phyloP scores from a whole-genome alignment of 1,139 yeast genomes.

The Komagataea norvegica region DNA sequence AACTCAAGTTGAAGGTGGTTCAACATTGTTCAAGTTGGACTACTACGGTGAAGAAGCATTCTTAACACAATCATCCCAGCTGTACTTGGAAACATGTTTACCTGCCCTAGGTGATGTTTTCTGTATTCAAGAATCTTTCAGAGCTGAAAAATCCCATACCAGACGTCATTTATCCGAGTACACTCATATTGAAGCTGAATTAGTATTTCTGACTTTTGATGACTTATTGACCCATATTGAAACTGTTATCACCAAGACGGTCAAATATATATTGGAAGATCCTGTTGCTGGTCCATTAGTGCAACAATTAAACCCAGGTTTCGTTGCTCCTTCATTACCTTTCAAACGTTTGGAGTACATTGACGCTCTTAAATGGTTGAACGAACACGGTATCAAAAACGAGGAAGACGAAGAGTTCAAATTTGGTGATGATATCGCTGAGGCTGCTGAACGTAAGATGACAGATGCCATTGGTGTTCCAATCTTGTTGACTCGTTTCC shows the following conservation, averaged over 20 bases:
- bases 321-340: constrained; percentile 76
- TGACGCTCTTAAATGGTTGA: constrained; percentile 92
- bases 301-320: constrained; percentile 87
- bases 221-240: constrained; percentile 86
- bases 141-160: constrained; percentile 98
- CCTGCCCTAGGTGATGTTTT: constrained; percentile 96
- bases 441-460: constrained; percentile 99
- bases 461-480: constrained; percentile 92
- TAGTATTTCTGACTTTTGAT: constrained; percentile 81
- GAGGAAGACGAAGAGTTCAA: constrained; percentile 90
- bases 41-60: constrained; percentile 97
- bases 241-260: constrained; percentile 61
- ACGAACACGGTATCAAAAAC: constrained; percentile 88
- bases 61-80: constrained; percentile 94
- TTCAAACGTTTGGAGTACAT: constrained; percentile 89
- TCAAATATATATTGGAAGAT: constrained; percentile 77
- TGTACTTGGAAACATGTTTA: constrained; percentile 92
- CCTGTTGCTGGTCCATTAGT: constrained; percentile 89
- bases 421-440: constrained; percentile 99
- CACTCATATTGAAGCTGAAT: constrained; percentile 94
- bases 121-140: constrained; percentile 97
- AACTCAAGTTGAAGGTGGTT: constrained; percentile 99
- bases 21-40: constrained; percentile 87
- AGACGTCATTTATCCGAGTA: constrained; percentile 97
- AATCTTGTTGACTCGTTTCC: constrained; percentile 88